Percentiles rank a stretch among this genome's conserved stretches.
phyloP scores from a whole-genome alignment of 73 alveolate species.

The Tetrahymena borealis region DNA sequence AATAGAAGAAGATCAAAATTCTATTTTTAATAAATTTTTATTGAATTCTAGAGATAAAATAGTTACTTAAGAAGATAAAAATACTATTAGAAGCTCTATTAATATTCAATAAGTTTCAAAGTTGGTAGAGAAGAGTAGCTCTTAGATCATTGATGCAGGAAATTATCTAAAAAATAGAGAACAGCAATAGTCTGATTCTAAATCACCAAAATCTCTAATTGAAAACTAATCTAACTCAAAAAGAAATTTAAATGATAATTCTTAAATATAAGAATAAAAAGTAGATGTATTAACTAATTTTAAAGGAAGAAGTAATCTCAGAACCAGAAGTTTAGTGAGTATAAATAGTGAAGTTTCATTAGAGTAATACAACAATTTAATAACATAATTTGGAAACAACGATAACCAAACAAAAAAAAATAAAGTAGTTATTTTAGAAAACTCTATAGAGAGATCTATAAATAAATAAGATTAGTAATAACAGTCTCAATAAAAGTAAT shows the following conservation, averaged over 20 bases:
- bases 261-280: neutral
- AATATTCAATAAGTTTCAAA: neutral
- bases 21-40: neutral
- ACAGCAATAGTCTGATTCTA: neutral
- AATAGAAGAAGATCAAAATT: neutral
- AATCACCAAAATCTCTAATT: neutral
- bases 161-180: neutral
- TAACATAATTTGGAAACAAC: neutral
- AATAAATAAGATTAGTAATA: neutral
- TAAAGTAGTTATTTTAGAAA: neutral
- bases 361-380: neutral
- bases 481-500: neutral
- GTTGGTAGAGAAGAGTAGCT: neutral
- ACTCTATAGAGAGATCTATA: neutral
- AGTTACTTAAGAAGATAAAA: neutral
- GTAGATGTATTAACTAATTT: neutral
- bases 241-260: neutral
- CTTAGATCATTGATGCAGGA: neutral
- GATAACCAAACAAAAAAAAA: neutral
- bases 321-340: neutral
- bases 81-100: neutral
- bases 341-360: neutral
- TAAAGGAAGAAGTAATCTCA: neutral
- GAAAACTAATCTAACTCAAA: neutral
- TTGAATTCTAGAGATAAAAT: neutral